phyloP scores from a whole-genome alignment of 164 flowering plant genomes.

The Cinnamomum micranthum region DNA sequence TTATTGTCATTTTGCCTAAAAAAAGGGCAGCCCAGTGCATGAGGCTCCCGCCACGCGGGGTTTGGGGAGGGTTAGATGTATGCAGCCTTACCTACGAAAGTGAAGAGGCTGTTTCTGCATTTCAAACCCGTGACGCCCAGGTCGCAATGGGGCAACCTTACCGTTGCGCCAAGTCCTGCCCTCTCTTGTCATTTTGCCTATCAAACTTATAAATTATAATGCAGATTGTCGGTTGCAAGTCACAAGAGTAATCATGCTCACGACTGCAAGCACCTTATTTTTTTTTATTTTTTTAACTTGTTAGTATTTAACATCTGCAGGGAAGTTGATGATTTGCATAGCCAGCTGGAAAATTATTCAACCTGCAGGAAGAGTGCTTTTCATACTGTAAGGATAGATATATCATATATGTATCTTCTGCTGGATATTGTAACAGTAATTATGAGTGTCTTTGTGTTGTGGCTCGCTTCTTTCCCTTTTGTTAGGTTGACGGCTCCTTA shows the following conservation, averaged over 20 bases:
- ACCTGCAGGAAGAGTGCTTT: conserved; percentile 16
- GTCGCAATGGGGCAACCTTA: too few species aligned
- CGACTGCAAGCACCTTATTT: neutral
- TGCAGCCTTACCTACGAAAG: too few species aligned
- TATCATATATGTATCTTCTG: neutral
- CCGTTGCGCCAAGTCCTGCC: too few species aligned
- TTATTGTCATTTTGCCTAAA: neutral
- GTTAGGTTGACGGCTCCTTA: conserved; percentile 24
- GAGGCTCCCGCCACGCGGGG: too few species aligned
- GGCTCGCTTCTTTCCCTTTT: conserved; percentile 5
- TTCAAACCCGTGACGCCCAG: too few species aligned
- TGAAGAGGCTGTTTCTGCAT: too few species aligned
- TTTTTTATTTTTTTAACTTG: neutral
- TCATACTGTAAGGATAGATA: conserved; percentile 31
- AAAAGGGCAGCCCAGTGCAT: too few species aligned
- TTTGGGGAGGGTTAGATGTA: too few species aligned
- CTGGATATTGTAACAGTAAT: conserved; percentile 7
- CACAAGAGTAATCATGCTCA: neutral
- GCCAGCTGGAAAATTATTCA: conserved; percentile 29
- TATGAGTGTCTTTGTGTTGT: conserved; percentile 3
- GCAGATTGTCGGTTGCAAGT: neutral
- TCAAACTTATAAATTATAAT: neutral
- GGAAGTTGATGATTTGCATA: conserved; percentile 51
- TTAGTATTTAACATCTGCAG: conserved; percentile 25
- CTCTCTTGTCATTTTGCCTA: neutral